phyloP scores from a whole-genome alignment of 2,329 filamentous ascomycete species.

The Xylaria sp. region DNA sequence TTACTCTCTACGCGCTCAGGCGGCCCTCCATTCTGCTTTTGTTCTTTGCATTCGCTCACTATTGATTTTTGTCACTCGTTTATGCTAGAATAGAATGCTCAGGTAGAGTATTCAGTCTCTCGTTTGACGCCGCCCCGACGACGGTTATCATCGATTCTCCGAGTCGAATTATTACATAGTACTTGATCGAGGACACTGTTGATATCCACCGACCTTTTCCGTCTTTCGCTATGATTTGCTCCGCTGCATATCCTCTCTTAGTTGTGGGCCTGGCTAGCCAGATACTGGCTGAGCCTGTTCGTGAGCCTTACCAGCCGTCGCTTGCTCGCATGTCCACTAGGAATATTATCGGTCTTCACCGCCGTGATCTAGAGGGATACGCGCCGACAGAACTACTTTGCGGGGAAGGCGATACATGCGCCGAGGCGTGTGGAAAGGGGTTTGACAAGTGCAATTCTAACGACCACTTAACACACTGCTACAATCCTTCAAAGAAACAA shows the following conservation, averaged over 20 bases:
- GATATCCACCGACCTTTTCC: not conserved
- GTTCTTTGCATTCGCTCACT: not conserved
- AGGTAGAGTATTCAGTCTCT: conserved; percentile 2
- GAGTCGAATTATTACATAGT: not conserved
- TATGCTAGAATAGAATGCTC: not conserved
- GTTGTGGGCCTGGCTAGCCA: conserved; percentile 35
- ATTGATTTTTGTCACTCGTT: conserved; percentile 8
- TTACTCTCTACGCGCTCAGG: conserved; percentile 5
- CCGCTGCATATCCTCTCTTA: conserved; percentile 31
- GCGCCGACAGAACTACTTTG: conserved; percentile 40
- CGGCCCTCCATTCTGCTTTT: not conserved
- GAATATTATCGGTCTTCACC: conserved; percentile 35
- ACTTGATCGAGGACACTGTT: not conserved
- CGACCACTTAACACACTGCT: conserved; percentile 62
- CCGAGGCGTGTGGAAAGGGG: conserved; percentile 44
- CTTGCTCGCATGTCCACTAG: conserved; percentile 38
- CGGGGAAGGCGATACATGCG: conserved; percentile 37
- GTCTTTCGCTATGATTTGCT: conserved; percentile 32
- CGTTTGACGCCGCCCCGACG: conserved; percentile 3
- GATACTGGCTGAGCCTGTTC: conserved; percentile 33
- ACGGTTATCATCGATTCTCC: not conserved
- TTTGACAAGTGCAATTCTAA: conserved; percentile 42
- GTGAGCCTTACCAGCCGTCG: conserved; percentile 35
- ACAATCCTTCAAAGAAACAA: conserved; percentile 56
- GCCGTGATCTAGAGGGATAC: conserved; percentile 35